Conservation (phyloP, 2,329 filamentous ascomycete species). For the Tricladium varicosporioides region DNA sequence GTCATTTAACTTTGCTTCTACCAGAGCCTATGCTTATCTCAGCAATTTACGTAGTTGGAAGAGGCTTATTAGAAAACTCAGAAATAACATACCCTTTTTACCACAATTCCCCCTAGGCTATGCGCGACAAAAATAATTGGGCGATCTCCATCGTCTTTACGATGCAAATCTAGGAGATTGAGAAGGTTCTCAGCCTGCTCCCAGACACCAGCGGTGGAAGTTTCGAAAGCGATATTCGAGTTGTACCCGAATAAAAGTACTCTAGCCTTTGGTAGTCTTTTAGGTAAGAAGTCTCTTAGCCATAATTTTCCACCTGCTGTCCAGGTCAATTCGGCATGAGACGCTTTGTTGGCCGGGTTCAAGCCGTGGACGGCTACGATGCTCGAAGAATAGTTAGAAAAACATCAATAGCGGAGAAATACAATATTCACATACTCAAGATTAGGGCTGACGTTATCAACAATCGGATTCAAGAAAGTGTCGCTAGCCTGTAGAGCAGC, state of each 20-base stretch:
- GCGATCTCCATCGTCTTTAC: neutral
- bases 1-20: conserved; percentile 25
- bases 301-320: neutral
- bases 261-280: conserved; percentile 2
- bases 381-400: neutral
- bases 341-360: neutral
- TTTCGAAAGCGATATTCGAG: neutral
- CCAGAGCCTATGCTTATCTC: conserved; percentile 25
- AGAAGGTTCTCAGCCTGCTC: conserved; percentile 1
- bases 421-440: too few species aligned
- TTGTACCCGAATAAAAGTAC: conserved; percentile 8
- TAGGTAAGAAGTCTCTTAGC: conserved; percentile 4
- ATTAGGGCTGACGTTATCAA: too few species aligned
- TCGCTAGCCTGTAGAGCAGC: too few species aligned
- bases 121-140: neutral
- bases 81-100: neutral
- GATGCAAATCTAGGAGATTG: neutral
- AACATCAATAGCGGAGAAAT: too few species aligned
- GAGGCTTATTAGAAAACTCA: neutral
- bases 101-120: neutral
- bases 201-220: neutral
- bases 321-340: conserved; percentile 3
- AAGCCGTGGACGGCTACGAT: conserved; percentile 7
- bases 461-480: too few species aligned
- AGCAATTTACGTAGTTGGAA: neutral